Percentiles rank a stretch among this genome's conserved stretches.
These are phyloP conservation scores for Chrysanthemum lavandulifolium DNA, from an alignment of 129 eudicot genomes.

Conservation along the genomic window DNA sequence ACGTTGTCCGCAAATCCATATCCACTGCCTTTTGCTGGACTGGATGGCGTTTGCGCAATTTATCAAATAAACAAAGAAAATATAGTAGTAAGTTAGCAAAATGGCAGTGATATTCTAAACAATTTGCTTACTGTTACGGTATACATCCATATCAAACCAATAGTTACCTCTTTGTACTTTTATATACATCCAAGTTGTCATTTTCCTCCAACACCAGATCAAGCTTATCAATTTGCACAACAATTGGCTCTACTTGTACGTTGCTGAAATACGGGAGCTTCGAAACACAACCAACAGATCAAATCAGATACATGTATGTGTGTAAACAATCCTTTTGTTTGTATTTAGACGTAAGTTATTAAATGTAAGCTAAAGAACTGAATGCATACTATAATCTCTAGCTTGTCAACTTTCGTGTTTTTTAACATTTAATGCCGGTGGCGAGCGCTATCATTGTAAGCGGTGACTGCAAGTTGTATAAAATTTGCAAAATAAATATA, in stretches of 20 bases:
- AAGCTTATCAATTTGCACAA: constrained; percentile 87
- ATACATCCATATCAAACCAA: constrained; percentile 1
- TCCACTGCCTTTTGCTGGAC: constrained; percentile 72
- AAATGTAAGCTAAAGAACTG: constrained; percentile 1
- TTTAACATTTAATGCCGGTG: constrained; percentile 85
- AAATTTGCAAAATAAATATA: no score
- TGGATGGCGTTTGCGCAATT: constrained; percentile 56
- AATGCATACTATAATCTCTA: constrained; percentile 68
- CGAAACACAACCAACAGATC: constrained; percentile 25
- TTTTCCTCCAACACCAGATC: constrained; percentile 92
- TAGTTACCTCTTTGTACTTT: constrained; percentile 61
- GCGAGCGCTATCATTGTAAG: constrained; percentile 38
- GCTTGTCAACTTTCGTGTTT: constrained; percentile 87
- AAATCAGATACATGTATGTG: constrained; percentile 23
- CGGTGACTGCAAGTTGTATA: no score
- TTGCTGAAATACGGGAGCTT: constrained; percentile 87
- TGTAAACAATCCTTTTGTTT: no score
- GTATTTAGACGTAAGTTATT: constrained; percentile 1
- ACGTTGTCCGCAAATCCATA: constrained; percentile 99
- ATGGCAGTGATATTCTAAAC: constrained; percentile 4
- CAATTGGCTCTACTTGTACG: constrained; percentile 94
- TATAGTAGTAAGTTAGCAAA: constrained; percentile 8
- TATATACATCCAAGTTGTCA: constrained; percentile 58
- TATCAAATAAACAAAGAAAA: constrained; percentile 21
- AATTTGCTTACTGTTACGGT: background rate